These are phyloP conservation scores for Fusarium xylarioides DNA, from an alignment of 2,329 filamentous ascomycete genomes.

Conservation along the genomic window DNA sequence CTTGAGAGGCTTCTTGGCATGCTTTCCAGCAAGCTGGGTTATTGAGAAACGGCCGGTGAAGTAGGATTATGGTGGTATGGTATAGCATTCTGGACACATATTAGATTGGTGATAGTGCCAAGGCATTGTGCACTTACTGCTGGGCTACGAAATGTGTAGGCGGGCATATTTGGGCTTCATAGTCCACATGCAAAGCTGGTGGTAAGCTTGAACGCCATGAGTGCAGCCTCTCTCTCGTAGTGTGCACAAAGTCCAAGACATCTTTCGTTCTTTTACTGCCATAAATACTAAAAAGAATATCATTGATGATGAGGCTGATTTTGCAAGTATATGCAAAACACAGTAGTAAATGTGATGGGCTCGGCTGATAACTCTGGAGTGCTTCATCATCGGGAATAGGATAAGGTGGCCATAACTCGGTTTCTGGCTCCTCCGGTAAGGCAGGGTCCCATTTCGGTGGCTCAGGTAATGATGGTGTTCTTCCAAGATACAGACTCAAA, in stretches of 20 bases:
- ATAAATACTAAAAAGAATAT: neutral
- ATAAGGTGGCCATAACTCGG: neutral
- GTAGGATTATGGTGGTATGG: neutral
- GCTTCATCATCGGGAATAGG: neutral
- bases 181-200: rapidly evolving
- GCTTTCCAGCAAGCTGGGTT: neutral
- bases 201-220: neutral
- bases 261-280: neutral
- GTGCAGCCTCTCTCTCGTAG: neutral
- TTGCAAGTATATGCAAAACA: neutral
- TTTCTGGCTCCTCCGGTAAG: neutral
- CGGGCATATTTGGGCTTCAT: neutral
- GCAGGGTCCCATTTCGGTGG: neutral
- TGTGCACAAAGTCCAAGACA: neutral
- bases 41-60: neutral
- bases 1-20: neutral
- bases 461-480: neutral
- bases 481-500: neutral
- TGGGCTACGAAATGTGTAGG: slow-evolving; percentile 1
- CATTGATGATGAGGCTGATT: neutral
- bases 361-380: neutral
- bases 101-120: neutral
- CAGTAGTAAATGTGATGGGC: neutral
- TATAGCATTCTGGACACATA: neutral
- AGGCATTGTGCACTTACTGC: neutral